Conservation (phyloP, 768 basidiomycete species). For the Termitomyces sp. region DNA sequence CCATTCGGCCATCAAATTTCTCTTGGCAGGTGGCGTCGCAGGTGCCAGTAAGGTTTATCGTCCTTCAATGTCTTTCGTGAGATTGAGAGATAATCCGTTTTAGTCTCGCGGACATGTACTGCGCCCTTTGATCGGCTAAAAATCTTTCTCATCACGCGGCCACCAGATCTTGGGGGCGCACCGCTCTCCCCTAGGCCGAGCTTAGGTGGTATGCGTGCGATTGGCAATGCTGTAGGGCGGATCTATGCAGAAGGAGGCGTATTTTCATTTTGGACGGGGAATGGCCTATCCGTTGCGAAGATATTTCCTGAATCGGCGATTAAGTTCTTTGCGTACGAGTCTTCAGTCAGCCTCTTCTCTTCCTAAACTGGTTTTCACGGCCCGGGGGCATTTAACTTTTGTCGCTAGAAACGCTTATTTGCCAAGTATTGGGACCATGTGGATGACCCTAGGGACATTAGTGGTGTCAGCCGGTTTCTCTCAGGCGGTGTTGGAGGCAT, state of each 20-base stretch:
- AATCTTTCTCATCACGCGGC: constrained; percentile 90
- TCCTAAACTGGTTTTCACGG: constrained; percentile 2
- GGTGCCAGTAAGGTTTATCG: constrained; percentile 69
- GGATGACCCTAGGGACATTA: constrained; percentile 83
- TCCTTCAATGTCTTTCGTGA: constrained; percentile 26
- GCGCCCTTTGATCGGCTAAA: constrained; percentile 97
- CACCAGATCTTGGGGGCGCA: constrained; percentile 64
- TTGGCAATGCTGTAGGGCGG: constrained; percentile 65
- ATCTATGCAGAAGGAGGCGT: constrained; percentile 90
- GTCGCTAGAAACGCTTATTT: constrained; percentile 82
- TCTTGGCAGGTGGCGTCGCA: constrained; percentile 90
- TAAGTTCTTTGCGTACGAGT: constrained; percentile 96
- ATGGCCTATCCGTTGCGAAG: constrained; percentile 88
- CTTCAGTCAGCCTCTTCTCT: constrained; percentile 52
- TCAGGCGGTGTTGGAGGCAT: constrained; percentile 97
- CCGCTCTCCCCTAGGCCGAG: constrained; percentile 35
- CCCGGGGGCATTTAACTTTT: not conserved
- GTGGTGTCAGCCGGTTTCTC: constrained; percentile 87
- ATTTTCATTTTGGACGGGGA: constrained; percentile 96
- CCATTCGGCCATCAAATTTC: constrained; percentile 77
- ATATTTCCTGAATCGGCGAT: constrained; percentile 98
- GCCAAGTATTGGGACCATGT: constrained; percentile 90
- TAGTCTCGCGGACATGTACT: constrained; percentile 94
- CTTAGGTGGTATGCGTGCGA: constrained; percentile 53
- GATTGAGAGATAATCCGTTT: constrained; percentile 24